Evolutionary conservation across 495 filamentous ascomycete species (phyloP), one percentile per base, ranked within the genome.

Genomic region (Daldinia grandis): DNA sequence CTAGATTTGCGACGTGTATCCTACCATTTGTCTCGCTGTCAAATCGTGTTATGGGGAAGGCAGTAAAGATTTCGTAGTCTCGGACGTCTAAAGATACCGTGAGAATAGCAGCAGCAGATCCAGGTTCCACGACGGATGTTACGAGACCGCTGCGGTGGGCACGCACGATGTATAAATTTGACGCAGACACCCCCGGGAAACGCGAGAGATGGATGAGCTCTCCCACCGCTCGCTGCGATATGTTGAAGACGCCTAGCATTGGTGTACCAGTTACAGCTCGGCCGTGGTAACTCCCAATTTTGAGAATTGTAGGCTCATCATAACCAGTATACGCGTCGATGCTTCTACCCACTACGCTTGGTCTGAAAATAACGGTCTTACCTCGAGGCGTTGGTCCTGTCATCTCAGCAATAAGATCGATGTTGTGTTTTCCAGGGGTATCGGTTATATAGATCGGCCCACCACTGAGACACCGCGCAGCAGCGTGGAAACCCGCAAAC

Each of bases 401-500:
- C 84, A 99, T 94, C 74, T 95, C 89, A 25, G 83, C 76, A 42
- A 99, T 89, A 2, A 98, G 74, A 14, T 83, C 74, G 2, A 93
- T 56, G 70, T 96, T 84, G 76, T 98, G 94, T 55, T 91, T 80
- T 5, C 92, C 93, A 0, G 94, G 95, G 10, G 87, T 85, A 73
- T 99, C 95, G 3, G 95, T 98, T 73, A 99, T 92, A 66, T 94
- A 97, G 40, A 99, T 89, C 0, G 95, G 95, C 1, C 95, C 95
- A 1, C 95, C 95, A 56, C 89, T 92, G 9, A 99, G 87, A 78
- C 93, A 97, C 15, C 95, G 86, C 10, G 93, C 94, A 10, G 95
- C 93, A 30, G 92, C 95, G 58, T 99, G 95, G 79, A 94, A 95
- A 0, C 84, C 85, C 1, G 89, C 89, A 71, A 91, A 95, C 2